Evolutionary conservation across 108 stramenopile genomes (phyloP).

Genomic region (Epithemia pelagica): DNA sequence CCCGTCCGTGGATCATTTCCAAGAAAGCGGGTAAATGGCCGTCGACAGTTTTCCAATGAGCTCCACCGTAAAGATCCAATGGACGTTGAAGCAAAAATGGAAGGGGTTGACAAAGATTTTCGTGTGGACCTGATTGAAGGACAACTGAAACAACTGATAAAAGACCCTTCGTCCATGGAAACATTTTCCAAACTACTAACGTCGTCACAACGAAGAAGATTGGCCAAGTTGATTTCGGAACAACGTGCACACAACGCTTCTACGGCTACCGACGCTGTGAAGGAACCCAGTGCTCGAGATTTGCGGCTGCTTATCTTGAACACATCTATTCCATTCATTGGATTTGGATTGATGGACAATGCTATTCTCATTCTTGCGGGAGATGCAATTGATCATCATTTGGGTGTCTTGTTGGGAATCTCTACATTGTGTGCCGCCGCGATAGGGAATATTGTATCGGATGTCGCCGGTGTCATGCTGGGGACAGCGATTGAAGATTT

Average conservation of each 20-base stretch:
- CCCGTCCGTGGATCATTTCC: too few species aligned
- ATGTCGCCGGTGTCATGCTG: constrained; percentile 78
- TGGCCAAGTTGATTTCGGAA: background rate
- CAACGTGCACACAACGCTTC: background rate
- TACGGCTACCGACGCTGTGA: background rate
- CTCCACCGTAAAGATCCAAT: too few species aligned
- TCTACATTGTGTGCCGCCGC: constrained; percentile 96
- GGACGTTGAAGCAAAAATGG: too few species aligned
- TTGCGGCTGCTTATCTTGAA: constrained; percentile 53
- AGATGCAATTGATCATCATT: constrained; percentile 86
- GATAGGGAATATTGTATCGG: constrained; percentile 78
- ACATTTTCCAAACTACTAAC: background rate
- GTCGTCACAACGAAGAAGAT: background rate
- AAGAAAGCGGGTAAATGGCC: too few species aligned
- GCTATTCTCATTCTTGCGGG: constrained; percentile 91
- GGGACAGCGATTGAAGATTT: constrained; percentile 88
- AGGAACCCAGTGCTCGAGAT: constrained; percentile 50
- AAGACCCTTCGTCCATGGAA: background rate
- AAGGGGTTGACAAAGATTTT: background rate
- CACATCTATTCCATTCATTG: constrained; percentile 76
- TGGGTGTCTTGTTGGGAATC: constrained; percentile 86
- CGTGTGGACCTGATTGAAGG: background rate
- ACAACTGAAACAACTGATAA: background rate
- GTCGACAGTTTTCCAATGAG: too few species aligned
- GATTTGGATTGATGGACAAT: constrained; percentile 97